These are phyloP conservation scores for Colletotrichum sp. DNA, from an alignment of 2,329 filamentous ascomycete species.

Conservation along the genomic window DNA sequence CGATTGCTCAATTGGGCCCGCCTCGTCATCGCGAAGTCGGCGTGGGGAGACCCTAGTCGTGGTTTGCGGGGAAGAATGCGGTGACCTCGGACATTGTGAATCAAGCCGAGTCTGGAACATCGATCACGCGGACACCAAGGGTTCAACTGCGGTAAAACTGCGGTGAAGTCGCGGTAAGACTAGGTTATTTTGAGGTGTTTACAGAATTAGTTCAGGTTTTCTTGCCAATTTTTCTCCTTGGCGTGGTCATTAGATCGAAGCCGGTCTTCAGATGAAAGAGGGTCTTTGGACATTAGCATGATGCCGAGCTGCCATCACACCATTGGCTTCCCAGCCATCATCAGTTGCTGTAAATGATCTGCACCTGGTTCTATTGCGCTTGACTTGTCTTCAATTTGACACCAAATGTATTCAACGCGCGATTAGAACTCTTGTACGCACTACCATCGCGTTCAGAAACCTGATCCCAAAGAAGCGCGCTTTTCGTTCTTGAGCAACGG, in stretches of 20 bases:
- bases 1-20: constrained; percentile 5
- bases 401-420: background rate
- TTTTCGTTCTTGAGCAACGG: background rate
- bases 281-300: background rate
- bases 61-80: background rate
- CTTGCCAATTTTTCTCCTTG: background rate
- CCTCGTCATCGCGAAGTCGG: background rate
- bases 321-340: background rate
- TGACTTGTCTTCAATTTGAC: background rate
- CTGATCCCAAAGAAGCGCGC: background rate
- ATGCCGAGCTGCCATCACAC: background rate
- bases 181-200: background rate
- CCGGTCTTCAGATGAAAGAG: background rate
- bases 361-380: background rate
- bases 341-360: background rate
- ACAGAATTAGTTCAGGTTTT: background rate
- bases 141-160: background rate
- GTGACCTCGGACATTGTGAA: background rate
- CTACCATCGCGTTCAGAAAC: background rate
- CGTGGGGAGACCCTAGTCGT: background rate
- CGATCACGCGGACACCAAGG: background rate
- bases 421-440: background rate
- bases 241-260: background rate
- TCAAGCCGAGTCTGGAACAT: background rate
- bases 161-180: background rate